phyloP scores from a whole-genome alignment of 2,329 filamentous ascomycete species.

The Hortaea sp. region DNA sequence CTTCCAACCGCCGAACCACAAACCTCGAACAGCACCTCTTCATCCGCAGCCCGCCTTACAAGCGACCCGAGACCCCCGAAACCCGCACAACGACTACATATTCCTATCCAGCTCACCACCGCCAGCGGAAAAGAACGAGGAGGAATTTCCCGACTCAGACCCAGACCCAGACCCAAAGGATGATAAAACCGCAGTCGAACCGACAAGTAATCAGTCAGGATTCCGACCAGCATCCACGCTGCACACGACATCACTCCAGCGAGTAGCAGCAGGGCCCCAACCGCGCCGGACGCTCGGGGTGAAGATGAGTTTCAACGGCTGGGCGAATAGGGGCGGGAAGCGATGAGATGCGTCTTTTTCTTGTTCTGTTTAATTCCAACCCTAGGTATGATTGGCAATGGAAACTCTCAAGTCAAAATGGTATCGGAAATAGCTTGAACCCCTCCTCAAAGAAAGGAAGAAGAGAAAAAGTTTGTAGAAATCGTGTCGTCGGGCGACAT shows the following conservation, averaged over 20 bases:
- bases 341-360: neutral
- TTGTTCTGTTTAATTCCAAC: too few relatives aligned
- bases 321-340: constrained; percentile 18
- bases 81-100: constrained; percentile 34
- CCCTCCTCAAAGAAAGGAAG: too few relatives aligned
- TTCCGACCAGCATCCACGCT: constrained; percentile 29
- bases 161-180: neutral
- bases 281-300: constrained; percentile 41
- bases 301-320: constrained; percentile 41
- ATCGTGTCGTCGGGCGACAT: too few relatives aligned
- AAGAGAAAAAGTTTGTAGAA: too few relatives aligned
- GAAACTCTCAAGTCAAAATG: too few relatives aligned
- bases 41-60: constrained; percentile 23
- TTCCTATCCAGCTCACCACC: constrained; percentile 35
- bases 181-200: constrained; percentile 6
- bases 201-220: constrained; percentile 5
- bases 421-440: too few relatives aligned
- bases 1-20: neutral
- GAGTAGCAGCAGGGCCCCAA: constrained; percentile 10
- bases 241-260: constrained; percentile 34
- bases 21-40: neutral
- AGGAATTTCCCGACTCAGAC: neutral
- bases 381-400: too few relatives aligned
- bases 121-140: constrained; percentile 18
- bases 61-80: neutral